Evolutionary conservation across 345 rosid species (phyloP).

Genomic region (Salix brachista): DNA sequence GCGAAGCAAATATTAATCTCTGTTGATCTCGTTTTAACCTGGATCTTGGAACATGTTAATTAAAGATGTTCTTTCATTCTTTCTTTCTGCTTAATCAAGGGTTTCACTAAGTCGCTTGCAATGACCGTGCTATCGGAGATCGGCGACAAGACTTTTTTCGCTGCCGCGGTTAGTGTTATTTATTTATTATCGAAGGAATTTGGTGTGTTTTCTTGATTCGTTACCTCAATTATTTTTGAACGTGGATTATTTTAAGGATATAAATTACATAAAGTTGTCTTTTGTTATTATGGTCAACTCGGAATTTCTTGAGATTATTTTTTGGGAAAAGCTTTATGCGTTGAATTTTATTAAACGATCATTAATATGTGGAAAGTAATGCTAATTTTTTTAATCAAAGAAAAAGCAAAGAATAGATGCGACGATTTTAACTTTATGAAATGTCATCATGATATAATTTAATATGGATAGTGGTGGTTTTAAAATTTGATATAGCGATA

Average conservation of each 20-base stretch:
- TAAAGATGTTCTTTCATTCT: not conserved
- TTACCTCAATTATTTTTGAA: not conserved
- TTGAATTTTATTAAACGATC: not conserved
- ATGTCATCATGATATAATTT: not conserved
- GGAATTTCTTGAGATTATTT: not conserved
- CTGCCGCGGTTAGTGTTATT: slow-evolving; percentile 75
- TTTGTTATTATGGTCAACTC: not conserved
- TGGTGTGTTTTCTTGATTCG: not conserved
- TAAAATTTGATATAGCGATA: not conserved
- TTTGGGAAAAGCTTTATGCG: not conserved
- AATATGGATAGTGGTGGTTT: not conserved
- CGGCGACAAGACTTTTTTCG: slow-evolving; percentile 97
- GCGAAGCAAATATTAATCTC: not conserved
- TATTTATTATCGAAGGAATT: not conserved
- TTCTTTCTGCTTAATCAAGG: slow-evolving; percentile 38
- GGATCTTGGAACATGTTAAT: not conserved
- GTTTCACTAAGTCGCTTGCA: slow-evolving; percentile 91
- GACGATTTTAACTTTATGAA: not conserved
- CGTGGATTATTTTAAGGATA: not conserved
- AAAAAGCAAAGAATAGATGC: not conserved
- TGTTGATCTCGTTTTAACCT: not conserved
- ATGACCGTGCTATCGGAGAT: slow-evolving; percentile 96
- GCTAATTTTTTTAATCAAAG: not conserved
- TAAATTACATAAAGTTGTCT: not conserved
- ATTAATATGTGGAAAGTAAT: not conserved